phyloP scores from a whole-genome alignment of 2,329 filamentous ascomycete species.

The Fusarium verticillioides region DNA sequence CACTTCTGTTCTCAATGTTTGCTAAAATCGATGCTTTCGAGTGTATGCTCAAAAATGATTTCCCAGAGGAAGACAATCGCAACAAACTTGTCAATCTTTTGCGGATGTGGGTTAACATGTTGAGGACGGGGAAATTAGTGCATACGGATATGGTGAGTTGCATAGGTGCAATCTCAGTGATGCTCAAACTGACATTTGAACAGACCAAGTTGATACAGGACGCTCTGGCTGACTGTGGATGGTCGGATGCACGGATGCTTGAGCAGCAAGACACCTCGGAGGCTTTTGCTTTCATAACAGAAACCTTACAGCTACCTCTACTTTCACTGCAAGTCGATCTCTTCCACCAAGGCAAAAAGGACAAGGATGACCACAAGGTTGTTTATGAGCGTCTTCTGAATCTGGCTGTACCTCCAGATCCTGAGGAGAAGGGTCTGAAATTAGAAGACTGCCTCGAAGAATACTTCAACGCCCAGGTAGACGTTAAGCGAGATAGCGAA shows the following conservation, averaged over 20 bases:
- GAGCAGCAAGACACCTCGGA: slow-evolving; percentile 96
- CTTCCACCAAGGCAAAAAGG: slow-evolving; percentile 88
- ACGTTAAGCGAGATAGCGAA: slow-evolving; percentile 80
- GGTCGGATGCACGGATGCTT: slow-evolving; percentile 80
- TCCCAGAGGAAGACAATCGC: slow-evolving; percentile 73
- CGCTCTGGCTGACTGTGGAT: slow-evolving; percentile 84
- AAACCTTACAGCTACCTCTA: slow-evolving; percentile 85
- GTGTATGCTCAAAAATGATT: slow-evolving; percentile 85
- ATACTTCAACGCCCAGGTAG: slow-evolving; percentile 94
- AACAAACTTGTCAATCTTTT: slow-evolving; percentile 81
- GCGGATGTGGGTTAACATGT: slow-evolving; percentile 91
- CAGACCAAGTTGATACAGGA: slow-evolving; percentile 87
- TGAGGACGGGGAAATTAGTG: slow-evolving; percentile 86
- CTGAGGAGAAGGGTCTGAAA: slow-evolving; percentile 76
- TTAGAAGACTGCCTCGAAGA: slow-evolving; percentile 92
- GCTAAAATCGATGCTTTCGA: slow-evolving; percentile 90
- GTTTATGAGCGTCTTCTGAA: slow-evolving; percentile 92
- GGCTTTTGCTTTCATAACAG: slow-evolving; percentile 94
- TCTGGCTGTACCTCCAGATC: slow-evolving; percentile 84
- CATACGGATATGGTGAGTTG: slow-evolving; percentile 79
- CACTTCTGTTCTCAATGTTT: slow-evolving; percentile 96
- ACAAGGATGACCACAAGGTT: slow-evolving; percentile 91
- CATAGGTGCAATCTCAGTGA: not conserved
- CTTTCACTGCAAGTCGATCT: slow-evolving; percentile 94
- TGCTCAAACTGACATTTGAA: slow-evolving; percentile 33